Conservation (phyloP, 306 rosid genomes). For the Astragalus membranaceus region DNA sequence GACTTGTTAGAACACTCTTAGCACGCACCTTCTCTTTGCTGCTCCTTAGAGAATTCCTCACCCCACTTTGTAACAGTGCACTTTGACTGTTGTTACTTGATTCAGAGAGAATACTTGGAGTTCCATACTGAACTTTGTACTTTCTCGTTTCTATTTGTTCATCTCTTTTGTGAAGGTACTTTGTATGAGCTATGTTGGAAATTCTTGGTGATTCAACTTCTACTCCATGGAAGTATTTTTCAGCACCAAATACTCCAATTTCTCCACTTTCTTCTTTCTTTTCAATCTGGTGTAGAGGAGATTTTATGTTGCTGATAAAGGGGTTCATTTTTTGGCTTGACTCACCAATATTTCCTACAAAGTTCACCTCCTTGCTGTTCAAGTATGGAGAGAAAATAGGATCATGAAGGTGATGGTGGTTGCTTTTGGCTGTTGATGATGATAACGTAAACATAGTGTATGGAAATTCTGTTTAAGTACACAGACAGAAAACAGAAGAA, state of each 20-base stretch:
- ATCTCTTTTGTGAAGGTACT: conserved; percentile 13
- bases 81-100: conserved; percentile 78
- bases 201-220: not conserved
- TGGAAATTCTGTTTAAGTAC: conserved; percentile 6
- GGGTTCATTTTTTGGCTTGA: conserved; percentile 14
- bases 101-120: conserved; percentile 65
- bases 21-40: conserved; percentile 12
- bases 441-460: conserved; percentile 36
- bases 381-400: conserved; percentile 46
- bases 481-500: conserved; percentile 9
- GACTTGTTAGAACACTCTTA: conserved; percentile 42
- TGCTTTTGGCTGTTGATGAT: conserved; percentile 31
- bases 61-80: conserved; percentile 27
- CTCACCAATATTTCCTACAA: not conserved
- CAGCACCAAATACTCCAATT: conserved; percentile 74
- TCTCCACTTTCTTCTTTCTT: conserved; percentile 58
- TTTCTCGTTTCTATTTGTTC: conserved; percentile 3
- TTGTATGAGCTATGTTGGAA: conserved; percentile 22
- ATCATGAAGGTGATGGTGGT: conserved; percentile 12
- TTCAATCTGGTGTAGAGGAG: not conserved
- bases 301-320: conserved; percentile 13
- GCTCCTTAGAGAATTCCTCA: conserved; percentile 15
- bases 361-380: conserved; percentile 22
- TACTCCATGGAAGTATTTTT: conserved; percentile 80
- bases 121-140: conserved; percentile 27